These are phyloP conservation scores for Sphaerulina populicola DNA, from an alignment of 2,329 filamentous ascomycete genomes.

Conservation along the genomic window DNA sequence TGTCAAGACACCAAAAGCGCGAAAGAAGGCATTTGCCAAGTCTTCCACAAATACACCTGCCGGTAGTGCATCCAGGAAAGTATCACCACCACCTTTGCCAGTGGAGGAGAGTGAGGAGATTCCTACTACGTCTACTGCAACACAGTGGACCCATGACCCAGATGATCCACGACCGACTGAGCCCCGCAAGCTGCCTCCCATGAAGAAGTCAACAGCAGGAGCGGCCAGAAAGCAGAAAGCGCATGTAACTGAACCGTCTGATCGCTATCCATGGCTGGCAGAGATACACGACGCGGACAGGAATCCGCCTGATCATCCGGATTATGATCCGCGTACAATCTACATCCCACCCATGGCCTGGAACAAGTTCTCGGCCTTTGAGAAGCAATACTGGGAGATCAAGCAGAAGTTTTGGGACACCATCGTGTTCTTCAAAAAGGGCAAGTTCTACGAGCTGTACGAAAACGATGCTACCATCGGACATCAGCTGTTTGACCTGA, in stretches of 20 bases:
- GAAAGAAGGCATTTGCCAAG: slow-evolving; percentile 40
- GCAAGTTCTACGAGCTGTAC: slow-evolving; percentile 97
- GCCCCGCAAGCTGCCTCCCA: slow-evolving; percentile 36
- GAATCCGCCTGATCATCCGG: slow-evolving; percentile 67
- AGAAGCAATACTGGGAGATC: slow-evolving; percentile 99
- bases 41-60: slow-evolving; percentile 38
- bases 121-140: slow-evolving; percentile 57
- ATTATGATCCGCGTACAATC: slow-evolving; percentile 86
- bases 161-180: slow-evolving; percentile 48
- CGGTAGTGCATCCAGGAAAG: slow-evolving; percentile 33
- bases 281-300: slow-evolving; percentile 77
- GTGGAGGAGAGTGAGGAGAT: slow-evolving; percentile 46
- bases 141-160: slow-evolving; percentile 72
- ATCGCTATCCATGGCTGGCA: slow-evolving; percentile 84
- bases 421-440: slow-evolving; percentile 99
- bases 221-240: slow-evolving; percentile 52
- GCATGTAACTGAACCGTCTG: slow-evolving; percentile 70
- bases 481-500: slow-evolving; percentile 92
- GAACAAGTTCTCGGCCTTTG: slow-evolving; percentile 80
- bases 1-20: slow-evolving; percentile 56
- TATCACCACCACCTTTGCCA: slow-evolving; percentile 38
- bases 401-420: slow-evolving; percentile 98
- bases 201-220: slow-evolving; percentile 26
- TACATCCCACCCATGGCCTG: slow-evolving; percentile 77
- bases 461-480: slow-evolving; percentile 96